Evolutionary conservation across 2,329 filamentous ascomycete species (phyloP), one percentile per base, ranked within the genome.

Genomic region (Catunica adiposa): DNA sequence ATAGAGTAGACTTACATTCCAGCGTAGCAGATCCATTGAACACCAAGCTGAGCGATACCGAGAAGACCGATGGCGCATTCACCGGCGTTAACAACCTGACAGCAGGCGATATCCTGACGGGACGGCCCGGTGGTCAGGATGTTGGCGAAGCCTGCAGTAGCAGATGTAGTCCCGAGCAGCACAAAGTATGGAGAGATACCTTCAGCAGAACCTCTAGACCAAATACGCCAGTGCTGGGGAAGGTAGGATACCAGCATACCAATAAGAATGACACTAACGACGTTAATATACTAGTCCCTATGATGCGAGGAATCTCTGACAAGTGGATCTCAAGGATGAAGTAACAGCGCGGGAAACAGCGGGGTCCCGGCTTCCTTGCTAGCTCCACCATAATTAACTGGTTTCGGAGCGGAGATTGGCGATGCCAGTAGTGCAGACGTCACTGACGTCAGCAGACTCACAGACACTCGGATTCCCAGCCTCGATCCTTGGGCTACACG

Each of bases 171-270:
- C 59, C 92, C 92, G n/a, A 98, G 80, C 1, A 97, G 78, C 61
- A 98, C 82, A 66, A 95, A 98, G 69, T 90, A 92, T 7, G 92
- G 90, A 29, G 89, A 96, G 60, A 98, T 89, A 60, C 92, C 92
- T 67, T 94, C 90, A 22, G 90, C 94, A 14, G 87, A 92, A 59
- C 83, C 80, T 56, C 89, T 80, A 42, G 78, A 74, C 62, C 95
- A 86, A 69, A 98, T 97, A 64, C 92, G 88, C 67, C 84, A 79
- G 69, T 97, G 90, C 67, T 98, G 92, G 0, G 92, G 92, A 1
- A 97, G 77, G 71, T 98, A 98, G 34, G 90, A 97, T 58, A 94
- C 71, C 59, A 96, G 74, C 63, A 97, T 89, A 57, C 90, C 90
- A 62, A 94, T 66, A 59, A 97, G 75, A 62, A 97, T 87, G 63